These are phyloP conservation scores for Aureobasidium sp. DNA, from an alignment of 2,329 filamentous ascomycete species.

Conservation along the genomic window DNA sequence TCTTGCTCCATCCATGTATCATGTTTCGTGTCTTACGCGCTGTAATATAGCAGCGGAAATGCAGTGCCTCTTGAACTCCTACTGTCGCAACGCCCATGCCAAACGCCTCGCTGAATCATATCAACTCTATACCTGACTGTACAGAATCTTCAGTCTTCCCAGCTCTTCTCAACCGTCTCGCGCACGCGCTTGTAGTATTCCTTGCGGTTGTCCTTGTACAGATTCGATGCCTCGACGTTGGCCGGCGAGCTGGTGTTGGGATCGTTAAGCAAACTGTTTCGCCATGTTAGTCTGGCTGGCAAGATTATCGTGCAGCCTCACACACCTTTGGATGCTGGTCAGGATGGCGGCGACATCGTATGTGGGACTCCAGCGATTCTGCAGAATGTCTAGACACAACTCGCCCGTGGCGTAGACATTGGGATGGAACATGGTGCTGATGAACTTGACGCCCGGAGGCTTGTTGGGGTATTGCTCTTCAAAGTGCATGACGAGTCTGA, in stretches of 20 bases:
- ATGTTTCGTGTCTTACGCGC: not conserved
- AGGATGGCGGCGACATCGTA: constrained; percentile 96
- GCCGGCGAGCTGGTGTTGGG: constrained; percentile 97
- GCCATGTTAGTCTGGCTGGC: not conserved
- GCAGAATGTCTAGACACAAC: constrained; percentile 90
- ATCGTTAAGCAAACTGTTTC: constrained; percentile 76
- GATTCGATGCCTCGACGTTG: constrained; percentile 94
- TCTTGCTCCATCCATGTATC: not conserved
- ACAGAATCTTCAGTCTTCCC: constrained; percentile 50
- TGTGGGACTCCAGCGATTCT: constrained; percentile 97
- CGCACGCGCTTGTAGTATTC: constrained; percentile 93
- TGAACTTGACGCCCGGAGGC: constrained; percentile 94
- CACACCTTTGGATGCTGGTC: constrained; percentile 92
- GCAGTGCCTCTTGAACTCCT: not conserved
- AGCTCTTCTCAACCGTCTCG: constrained; percentile 98
- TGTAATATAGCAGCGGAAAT: not conserved
- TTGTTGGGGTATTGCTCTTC: constrained; percentile 99
- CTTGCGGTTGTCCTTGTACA: constrained; percentile 96
- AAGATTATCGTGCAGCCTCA: not conserved
- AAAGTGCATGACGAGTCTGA: constrained; percentile 96
- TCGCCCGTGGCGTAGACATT: constrained; percentile 98
- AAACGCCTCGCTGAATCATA: constrained; percentile 12
- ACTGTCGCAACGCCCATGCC: not conserved
- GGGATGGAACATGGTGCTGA: constrained; percentile 98
- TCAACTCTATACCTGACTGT: not conserved